Evolutionary conservation across 192 early-diverging fungal genomes (phyloP).

Genomic region (Rhizoclosmatium globosum): DNA sequence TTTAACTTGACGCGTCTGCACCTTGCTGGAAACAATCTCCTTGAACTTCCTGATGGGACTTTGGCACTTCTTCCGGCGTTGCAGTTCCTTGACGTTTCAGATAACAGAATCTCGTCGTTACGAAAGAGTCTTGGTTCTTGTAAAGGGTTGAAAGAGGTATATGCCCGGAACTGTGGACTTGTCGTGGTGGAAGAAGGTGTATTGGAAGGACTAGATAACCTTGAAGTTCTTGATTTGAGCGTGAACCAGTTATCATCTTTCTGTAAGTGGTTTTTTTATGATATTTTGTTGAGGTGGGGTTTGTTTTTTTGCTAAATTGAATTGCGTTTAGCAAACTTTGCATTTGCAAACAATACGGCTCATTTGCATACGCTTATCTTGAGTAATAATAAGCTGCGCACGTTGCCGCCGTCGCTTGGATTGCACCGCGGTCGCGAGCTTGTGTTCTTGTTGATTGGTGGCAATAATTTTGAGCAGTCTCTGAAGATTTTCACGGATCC

Average conservation of each 20-base stretch:
- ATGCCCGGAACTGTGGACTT: conserved; percentile 39
- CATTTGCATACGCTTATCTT: conserved; percentile 45
- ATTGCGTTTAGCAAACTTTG: conserved; percentile 15
- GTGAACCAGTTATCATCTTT: conserved; percentile 37
- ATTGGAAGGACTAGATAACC: conserved; percentile 32
- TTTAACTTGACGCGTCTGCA: conserved; percentile 43
- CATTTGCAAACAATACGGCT: conserved; percentile 23
- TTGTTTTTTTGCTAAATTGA: conserved; percentile 33
- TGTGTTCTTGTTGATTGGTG: conserved; percentile 18
- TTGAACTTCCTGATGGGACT: conserved; percentile 30
- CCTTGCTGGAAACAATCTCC: conserved; percentile 41
- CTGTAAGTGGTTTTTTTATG: conserved; percentile 40
- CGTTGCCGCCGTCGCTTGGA: conserved; percentile 57
- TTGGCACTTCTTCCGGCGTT: conserved; percentile 35
- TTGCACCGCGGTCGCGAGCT: conserved; percentile 39
- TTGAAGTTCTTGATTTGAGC: conserved; percentile 55
- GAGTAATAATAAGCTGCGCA: conserved; percentile 41
- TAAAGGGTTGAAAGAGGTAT: conserved; percentile 48
- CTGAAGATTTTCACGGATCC: conserved; percentile 32
- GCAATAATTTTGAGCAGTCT: conserved; percentile 21
- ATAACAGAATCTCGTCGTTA: conserved; percentile 42
- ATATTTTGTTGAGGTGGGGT: too few relatives aligned
- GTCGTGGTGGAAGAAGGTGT: conserved; percentile 40
- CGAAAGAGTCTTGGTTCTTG: conserved; percentile 35
- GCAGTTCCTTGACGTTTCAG: conserved; percentile 47